Evolutionary conservation across 148 eudicot genomes (phyloP), one percentile per base, ranked within the genome.

Genomic region (Bassia scoparia): DNA sequence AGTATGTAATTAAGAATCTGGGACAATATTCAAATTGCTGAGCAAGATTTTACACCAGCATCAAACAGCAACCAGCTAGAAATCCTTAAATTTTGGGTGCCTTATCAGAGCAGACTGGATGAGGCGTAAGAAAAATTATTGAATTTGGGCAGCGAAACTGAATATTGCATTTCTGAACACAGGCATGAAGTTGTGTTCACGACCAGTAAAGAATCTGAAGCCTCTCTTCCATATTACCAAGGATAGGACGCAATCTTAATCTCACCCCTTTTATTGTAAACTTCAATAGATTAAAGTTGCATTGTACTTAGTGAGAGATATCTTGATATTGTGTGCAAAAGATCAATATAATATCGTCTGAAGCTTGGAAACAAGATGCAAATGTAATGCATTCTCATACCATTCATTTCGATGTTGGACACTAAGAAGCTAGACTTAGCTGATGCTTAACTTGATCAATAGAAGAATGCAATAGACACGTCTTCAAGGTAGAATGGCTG

Each of bases 321-420:
- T 0, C 14, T 5, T 21, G 26, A 6, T 12, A 14, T 20, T 73
- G 86, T 83, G 12, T 52, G 9, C 12, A 89, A 74, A 49, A 89
- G 78, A 66, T 85, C 79, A 44, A 86, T 33, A 59, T 87, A 89
- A 83, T 56, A 16, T 77, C 78, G 56, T 82, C 83, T 0, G 80
- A 77, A 80, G n/a, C 85, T 84, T 75, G 44, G 27, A 76, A 5
- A 62, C 70, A 71, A 87, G 79, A 77, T 85, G 82, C 80, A 55
- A 44, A n/a, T n/a, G n/a, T 59, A 30, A 89, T 77, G 80, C 88
- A 87, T 38, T 80, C 78, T 17, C 68, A 61, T 87, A 87, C 91
- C 94, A 89, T 21, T 76, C 87, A 63, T 44, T 43, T 14, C 56
- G 79, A 11, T 16, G 31, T 5, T 1, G 0, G 23, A 89, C 81